Evolutionary conservation across 768 basidiomycete species (phyloP).

Genomic region (Pulveroboletus ravenelii): DNA sequence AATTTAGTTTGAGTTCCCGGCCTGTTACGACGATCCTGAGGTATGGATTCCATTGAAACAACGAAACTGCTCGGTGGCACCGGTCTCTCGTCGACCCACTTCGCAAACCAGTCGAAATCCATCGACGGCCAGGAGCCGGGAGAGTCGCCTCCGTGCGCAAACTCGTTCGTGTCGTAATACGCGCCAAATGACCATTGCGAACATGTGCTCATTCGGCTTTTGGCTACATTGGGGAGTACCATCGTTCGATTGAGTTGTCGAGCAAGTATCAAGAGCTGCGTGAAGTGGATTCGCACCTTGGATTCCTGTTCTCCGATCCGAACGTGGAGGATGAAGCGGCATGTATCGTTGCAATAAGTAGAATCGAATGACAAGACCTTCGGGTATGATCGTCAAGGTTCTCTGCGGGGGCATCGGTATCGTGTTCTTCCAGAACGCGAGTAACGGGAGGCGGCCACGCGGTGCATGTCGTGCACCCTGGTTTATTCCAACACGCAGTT

Average conservation of each 20-base stretch:
- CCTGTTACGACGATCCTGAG: conserved; percentile 5
- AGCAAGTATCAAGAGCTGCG: conserved; percentile 47
- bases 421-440: conserved; percentile 28
- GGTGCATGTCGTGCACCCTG: neutral
- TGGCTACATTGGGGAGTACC: conserved; percentile 58
- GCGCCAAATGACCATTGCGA: conserved; percentile 42
- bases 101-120: conserved; percentile 36
- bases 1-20: neutral
- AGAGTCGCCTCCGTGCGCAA: neutral
- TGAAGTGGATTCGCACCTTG: conserved; percentile 52
- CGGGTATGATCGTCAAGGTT: neutral
- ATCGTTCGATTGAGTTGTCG: conserved; percentile 48
- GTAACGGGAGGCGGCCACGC: conserved; percentile 35
- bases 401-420: neutral
- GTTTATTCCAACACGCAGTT: neutral
- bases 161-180: conserved; percentile 43
- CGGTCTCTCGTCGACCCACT: conserved; percentile 34
- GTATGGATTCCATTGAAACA: conserved; percentile 30
- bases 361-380: conserved; percentile 12
- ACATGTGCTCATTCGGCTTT: conserved; percentile 51
- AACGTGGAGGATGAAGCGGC: conserved; percentile 46
- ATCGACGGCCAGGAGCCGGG: conserved; percentile 21
- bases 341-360: conserved; percentile 26
- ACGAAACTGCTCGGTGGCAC: conserved; percentile 32
- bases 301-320: conserved; percentile 56